Conservation (phyloP, 2,329 filamentous ascomycete genomes). For the Podosphaera xanthii region DNA sequence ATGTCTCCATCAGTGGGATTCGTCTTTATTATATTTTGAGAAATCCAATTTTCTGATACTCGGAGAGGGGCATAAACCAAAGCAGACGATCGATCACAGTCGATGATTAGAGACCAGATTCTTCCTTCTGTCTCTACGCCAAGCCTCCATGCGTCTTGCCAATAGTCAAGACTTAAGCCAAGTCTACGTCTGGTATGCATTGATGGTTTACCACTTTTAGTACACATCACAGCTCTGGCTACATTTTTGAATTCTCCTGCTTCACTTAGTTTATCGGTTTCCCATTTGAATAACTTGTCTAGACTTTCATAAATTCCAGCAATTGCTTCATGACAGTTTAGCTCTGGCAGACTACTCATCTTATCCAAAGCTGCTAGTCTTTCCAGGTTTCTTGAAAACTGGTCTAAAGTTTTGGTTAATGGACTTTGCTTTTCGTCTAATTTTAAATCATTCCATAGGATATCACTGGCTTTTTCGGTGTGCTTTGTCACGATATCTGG, state of each 20-base stretch:
- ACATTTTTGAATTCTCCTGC: conserved; percentile 24
- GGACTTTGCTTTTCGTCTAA: conserved; percentile 34
- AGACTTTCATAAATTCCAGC: conserved; percentile 51
- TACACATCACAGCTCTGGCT: conserved; percentile 30
- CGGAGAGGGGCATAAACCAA: conserved; percentile 35
- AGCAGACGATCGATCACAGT: conserved; percentile 29
- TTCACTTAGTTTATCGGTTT: conserved; percentile 33
- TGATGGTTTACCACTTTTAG: conserved; percentile 42
- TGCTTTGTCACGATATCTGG: conserved; percentile 34
- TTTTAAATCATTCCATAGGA: conserved; percentile 41
- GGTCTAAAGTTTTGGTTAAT: conserved; percentile 45
- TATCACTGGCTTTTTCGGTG: conserved; percentile 36
- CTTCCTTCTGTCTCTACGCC: conserved; percentile 16
- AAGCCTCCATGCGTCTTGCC: conserved; percentile 39
- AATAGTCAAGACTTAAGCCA: conserved; percentile 55
- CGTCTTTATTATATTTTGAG: conserved; percentile 37
- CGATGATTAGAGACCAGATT: conserved; percentile 45
- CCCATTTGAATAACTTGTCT: conserved; percentile 45
- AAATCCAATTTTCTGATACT: conserved; percentile 53
- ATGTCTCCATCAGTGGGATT: conserved; percentile 23
- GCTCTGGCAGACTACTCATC: conserved; percentile 40
- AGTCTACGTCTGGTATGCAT: conserved; percentile 47
- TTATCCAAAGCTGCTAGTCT: conserved; percentile 46
- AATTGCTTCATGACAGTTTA: conserved; percentile 60
- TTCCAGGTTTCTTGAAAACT: conserved; percentile 50